These are phyloP conservation scores for Phaeosphaeria sp. DNA, from an alignment of 2,329 filamentous ascomycete genomes.

Conservation along the genomic window DNA sequence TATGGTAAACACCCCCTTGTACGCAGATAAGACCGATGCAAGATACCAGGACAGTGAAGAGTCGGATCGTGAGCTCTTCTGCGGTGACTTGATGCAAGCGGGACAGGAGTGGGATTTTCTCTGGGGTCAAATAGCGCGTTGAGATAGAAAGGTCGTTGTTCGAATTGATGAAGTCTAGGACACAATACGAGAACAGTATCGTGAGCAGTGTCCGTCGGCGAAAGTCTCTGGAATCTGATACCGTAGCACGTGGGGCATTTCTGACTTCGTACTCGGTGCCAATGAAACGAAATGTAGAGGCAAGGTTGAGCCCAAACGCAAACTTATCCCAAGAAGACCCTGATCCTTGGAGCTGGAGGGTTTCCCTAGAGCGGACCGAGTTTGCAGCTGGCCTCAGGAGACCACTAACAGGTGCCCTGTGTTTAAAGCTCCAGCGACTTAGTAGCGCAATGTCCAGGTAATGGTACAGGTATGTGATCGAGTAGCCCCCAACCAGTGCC, in stretches of 20 bases:
- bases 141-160: slow-evolving; percentile 7
- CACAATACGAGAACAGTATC: slow-evolving; percentile 6
- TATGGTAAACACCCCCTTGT: slow-evolving; percentile 15
- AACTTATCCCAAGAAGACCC: neutral
- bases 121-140: slow-evolving; percentile 1
- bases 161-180: slow-evolving; percentile 11
- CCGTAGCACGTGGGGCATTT: neutral
- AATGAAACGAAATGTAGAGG: neutral
- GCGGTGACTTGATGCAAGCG: slow-evolving; percentile 9
- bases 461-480: slow-evolving; percentile 11
- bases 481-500: slow-evolving; percentile 12
- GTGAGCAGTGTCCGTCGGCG: neutral
- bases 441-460: slow-evolving; percentile 14
- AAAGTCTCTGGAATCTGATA: neutral
- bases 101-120: slow-evolving; percentile 11
- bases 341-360: neutral
- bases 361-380: neutral
- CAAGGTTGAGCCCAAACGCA: neutral
- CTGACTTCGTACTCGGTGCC: neutral
- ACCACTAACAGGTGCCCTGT: neutral
- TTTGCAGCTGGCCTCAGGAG: neutral
- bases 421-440: slow-evolving; percentile 13
- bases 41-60: slow-evolving; percentile 11
- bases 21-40: slow-evolving; percentile 12
- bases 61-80: slow-evolving; percentile 12